phyloP scores from a whole-genome alignment of 2,329 filamentous ascomycete species.

The Pleurostoma richardsiae region DNA sequence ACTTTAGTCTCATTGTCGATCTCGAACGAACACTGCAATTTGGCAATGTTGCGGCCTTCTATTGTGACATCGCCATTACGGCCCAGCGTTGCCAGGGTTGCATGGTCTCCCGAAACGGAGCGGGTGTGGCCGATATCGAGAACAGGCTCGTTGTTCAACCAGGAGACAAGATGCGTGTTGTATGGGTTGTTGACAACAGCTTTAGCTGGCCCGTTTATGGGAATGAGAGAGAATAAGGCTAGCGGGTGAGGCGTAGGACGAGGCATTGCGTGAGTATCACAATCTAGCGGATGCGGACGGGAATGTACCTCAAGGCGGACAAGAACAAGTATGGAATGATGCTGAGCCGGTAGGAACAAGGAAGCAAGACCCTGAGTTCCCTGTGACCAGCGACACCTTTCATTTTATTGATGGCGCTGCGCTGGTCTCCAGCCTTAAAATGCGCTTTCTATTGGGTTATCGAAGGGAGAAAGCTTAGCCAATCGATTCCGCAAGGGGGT shows the following conservation, averaged over 20 bases:
- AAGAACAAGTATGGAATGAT: neutral
- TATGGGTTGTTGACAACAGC: neutral
- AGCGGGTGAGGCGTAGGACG: neutral
- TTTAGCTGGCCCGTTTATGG: neutral
- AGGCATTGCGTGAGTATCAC: neutral
- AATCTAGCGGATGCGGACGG: neutral
- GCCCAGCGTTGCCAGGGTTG: neutral
- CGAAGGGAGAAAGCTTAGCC: neutral
- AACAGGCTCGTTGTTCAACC: neutral
- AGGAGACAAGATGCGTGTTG: neutral
- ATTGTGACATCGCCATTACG: neutral
- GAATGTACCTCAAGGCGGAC: neutral
- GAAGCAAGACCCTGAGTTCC: no score
- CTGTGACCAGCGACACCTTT: neutral
- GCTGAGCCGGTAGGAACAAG: neutral
- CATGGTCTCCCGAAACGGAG: neutral
- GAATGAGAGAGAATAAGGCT: neutral
- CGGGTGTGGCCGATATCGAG: neutral
- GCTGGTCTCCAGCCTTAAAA: neutral
- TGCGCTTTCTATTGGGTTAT: neutral
- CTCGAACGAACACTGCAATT: constrained; percentile 6
- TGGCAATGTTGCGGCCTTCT: neutral
- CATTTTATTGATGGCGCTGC: neutral
- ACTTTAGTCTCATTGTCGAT: constrained; percentile 1
- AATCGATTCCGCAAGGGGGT: neutral